These are phyloP conservation scores for Fusarium clavum DNA, from an alignment of 2,329 filamentous ascomycete genomes.

Conservation along the genomic window DNA sequence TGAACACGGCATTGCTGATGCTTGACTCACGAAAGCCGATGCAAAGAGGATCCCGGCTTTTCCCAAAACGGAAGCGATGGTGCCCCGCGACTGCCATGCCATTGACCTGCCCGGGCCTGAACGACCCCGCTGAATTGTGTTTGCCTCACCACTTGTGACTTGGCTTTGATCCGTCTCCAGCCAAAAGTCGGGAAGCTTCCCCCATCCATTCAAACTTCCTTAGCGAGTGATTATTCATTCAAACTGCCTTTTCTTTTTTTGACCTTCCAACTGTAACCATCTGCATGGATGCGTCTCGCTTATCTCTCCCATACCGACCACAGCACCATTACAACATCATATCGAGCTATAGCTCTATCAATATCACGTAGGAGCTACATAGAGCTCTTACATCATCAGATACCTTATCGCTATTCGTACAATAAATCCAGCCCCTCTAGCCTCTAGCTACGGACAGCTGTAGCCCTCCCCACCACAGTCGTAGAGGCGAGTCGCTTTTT, in stretches of 20 bases:
- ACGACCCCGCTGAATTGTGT: conserved; percentile 30
- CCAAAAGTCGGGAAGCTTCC: conserved; percentile 38
- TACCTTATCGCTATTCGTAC: conserved; percentile 23
- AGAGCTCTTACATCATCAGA: conserved; percentile 32
- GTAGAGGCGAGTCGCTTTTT: conserved; percentile 15
- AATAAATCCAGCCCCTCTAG: background rate
- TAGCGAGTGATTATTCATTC: conserved; percentile 26
- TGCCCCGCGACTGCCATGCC: conserved; percentile 34
- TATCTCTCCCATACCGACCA: background rate
- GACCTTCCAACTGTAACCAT: conserved; percentile 6
- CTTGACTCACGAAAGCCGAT: conserved; percentile 30
- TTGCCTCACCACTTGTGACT: conserved; percentile 21
- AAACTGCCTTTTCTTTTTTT: background rate
- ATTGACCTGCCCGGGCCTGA: conserved; percentile 1
- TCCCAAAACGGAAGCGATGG: conserved; percentile 29
- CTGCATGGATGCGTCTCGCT: conserved; percentile 15
- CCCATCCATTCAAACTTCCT: conserved; percentile 12
- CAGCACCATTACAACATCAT: conserved; percentile 2
- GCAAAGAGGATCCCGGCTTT: conserved; percentile 10
- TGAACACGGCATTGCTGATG: conserved; percentile 10
- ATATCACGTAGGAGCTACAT: conserved; percentile 8
- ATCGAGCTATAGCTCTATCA: conserved; percentile 3
- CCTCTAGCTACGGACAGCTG: conserved; percentile 8
- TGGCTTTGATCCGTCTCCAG: conserved; percentile 31
- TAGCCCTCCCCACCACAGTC: conserved; percentile 18